Base-by-base conservation (phyloP, 1,284 basidiomycete genomes). In the Rhodotorula mucilaginosa region DNA sequence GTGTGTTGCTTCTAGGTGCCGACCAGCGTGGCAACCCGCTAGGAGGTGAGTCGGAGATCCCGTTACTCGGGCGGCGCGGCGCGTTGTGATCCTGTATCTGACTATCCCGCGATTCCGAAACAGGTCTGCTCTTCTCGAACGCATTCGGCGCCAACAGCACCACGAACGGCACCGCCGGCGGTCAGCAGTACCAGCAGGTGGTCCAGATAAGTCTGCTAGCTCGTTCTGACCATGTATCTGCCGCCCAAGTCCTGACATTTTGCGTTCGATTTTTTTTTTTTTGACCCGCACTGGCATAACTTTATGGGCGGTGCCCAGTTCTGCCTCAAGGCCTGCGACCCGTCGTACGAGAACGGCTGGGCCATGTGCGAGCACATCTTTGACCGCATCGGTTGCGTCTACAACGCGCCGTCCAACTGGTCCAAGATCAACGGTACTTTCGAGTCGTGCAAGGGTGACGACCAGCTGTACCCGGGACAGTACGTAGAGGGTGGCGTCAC, bases 401-500 rank as follows among this genome's bases (percentile, higher is more conserved):
- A 87, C 82, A 90, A 90, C 77, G 86, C 84, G 3, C 89, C 89
- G n/a, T 87, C 86, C 73, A 82, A 60, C 31, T 88, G 87, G 46
- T 79, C 82, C 61, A 23, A 34, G 23, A 70, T 73, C 66, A 82
- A 85, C 56, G 84, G 84, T 23, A 83, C 83, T 0, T 90, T 89
- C 77, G 85, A 86, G 72, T 82, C 84, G 26, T 90, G 89, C 80
- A 77, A 84, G 6, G 87, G 88, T 54, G 88, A 90, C 29, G 84
- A 87, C 77, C 87, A 88, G 81, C 84, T 86, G 72, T 84, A 83
- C 77, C 85, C 86, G 31, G 87, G 87, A 56, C 77, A 85, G 65
- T 88, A 87, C 81, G 84, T 84, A 47, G 79, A 76, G 47, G 70
- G 78, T 64, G 79, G 80, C 13, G 79, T 5, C 1, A 68, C 58